Evolutionary conservation across 2,329 filamentous ascomycete species (phyloP).

Genomic region (Calonectria henricotiae): DNA sequence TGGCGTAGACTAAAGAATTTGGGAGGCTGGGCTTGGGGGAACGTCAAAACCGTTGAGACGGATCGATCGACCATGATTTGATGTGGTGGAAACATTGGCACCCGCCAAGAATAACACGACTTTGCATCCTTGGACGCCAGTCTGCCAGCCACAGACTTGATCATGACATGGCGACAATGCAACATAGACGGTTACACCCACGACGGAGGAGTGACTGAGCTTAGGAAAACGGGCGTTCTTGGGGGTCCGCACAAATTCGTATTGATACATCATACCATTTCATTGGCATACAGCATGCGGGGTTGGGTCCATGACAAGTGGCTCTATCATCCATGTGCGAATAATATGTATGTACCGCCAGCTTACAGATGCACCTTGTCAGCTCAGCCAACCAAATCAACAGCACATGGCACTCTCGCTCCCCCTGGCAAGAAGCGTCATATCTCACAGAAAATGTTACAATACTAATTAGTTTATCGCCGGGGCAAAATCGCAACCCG

Average conservation of each 20-base stretch:
- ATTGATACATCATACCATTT: constrained; percentile 18
- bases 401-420: neutral
- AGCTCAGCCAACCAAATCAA: constrained; percentile 6
- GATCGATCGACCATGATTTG: neutral
- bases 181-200: neutral
- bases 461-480: constrained; percentile 9
- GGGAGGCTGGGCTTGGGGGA: neutral
- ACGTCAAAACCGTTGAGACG: constrained; percentile 9
- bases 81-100: too few species aligned
- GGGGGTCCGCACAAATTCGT: constrained; percentile 19
- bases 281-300: constrained; percentile 3
- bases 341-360: neutral
- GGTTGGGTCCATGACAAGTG: constrained; percentile 5
- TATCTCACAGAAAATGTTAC: neutral
- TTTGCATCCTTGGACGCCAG: neutral
- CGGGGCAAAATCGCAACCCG: neutral
- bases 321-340: neutral
- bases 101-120: neutral
- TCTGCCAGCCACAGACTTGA: neutral
- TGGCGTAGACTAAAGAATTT: neutral
- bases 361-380: constrained; percentile 3
- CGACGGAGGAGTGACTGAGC: neutral
- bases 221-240: neutral
- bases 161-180: neutral
- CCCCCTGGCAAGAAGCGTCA: neutral